A percentile compares a stretch with the other conserved stretches of the same genome.
Evolutionary conservation across 768 basidiomycete species (phyloP).

Genomic region (Lactarius akahatsu): DNA sequence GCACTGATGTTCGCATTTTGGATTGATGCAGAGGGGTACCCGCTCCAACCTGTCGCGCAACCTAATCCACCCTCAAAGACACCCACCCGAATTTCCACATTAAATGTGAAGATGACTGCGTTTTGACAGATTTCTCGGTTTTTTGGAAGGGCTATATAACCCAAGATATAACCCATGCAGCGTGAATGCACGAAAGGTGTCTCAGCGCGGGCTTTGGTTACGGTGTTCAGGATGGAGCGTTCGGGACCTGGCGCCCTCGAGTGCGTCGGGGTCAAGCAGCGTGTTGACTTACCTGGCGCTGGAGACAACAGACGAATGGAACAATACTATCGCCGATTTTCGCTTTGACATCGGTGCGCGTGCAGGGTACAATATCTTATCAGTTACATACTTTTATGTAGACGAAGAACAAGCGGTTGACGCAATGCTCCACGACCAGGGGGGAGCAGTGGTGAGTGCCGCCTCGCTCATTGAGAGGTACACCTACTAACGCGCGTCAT

Average conservation of each 20-base stretch:
- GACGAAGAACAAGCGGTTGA: conserved; percentile 30
- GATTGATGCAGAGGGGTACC: conserved; percentile 49
- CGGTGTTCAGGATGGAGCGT: conserved; percentile 48
- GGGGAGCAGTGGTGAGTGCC: conserved; percentile 28
- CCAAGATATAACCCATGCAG: conserved; percentile 26
- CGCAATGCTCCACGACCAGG: conserved; percentile 22
- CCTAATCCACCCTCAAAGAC: conserved; percentile 38
- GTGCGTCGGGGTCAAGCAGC: conserved; percentile 33
- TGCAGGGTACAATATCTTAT: conserved; percentile 28
- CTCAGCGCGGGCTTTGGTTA: conserved; percentile 46
- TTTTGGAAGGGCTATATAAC: conserved; percentile 15
- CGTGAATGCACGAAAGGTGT: conserved; percentile 40
- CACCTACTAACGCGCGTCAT: not conserved
- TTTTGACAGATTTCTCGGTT: not conserved
- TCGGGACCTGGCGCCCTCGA: conserved; percentile 45
- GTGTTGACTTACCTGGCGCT: conserved; percentile 41
- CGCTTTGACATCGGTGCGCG: conserved; percentile 7
- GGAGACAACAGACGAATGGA: conserved; percentile 40
- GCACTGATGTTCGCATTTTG: not conserved
- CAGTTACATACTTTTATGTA: conserved; percentile 20
- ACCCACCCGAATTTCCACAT: conserved; percentile 18
- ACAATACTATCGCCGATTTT: too few species aligned
- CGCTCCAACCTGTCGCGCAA: conserved; percentile 54
- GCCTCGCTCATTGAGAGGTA: not conserved
- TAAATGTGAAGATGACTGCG: conserved; percentile 32